A percentile compares a stretch with the other conserved stretches of the same genome.
Conservation (phyloP, 2,329 filamentous ascomycete species). For the Fusarium drepaniforme region DNA sequence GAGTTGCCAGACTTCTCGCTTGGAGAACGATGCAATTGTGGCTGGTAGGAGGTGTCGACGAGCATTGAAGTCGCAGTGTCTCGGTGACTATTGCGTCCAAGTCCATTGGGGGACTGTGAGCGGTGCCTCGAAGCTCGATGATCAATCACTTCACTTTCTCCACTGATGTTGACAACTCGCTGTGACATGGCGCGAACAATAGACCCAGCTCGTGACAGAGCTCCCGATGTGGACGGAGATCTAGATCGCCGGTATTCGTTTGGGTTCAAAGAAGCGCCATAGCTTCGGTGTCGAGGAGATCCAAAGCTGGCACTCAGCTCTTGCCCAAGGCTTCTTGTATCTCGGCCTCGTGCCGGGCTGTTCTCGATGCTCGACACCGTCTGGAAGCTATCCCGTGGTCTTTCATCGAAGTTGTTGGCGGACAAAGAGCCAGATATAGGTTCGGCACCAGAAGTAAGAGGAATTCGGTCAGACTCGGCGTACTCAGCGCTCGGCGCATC, state of each 20-base stretch:
- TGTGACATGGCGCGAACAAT: conserved; percentile 92
- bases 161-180: conserved; percentile 96
- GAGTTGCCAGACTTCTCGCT: conserved; percentile 58
- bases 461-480: conserved; percentile 69
- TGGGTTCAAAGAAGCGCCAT: conserved; percentile 68
- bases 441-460: conserved; percentile 67
- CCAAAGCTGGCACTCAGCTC: conserved; percentile 70
- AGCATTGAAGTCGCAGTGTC: conserved; percentile 50
- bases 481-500: conserved; percentile 50
- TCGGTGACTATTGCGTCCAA: conserved; percentile 45
- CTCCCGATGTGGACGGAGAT: conserved; percentile 72
- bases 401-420: conserved; percentile 54
- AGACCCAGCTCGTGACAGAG: conserved; percentile 77
- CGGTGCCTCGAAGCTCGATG: conserved; percentile 73
- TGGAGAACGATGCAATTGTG: conserved; percentile 58
- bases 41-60: conserved; percentile 64
- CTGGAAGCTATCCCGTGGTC: conserved; percentile 67
- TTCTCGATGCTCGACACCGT: conserved; percentile 68
- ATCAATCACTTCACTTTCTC: conserved; percentile 87
- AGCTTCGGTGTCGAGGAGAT: conserved; percentile 64
- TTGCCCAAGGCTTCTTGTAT: conserved; percentile 66
- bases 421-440: conserved; percentile 65
- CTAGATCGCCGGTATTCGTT: conserved; percentile 67
- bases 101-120: conserved; percentile 67
- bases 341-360: conserved; percentile 62